Percentiles rank a stretch among this genome's conserved stretches.
These are phyloP conservation scores for Parastagonospora nodorum DNA, from an alignment of 2,329 filamentous ascomycete genomes.

Conservation along the genomic window DNA sequence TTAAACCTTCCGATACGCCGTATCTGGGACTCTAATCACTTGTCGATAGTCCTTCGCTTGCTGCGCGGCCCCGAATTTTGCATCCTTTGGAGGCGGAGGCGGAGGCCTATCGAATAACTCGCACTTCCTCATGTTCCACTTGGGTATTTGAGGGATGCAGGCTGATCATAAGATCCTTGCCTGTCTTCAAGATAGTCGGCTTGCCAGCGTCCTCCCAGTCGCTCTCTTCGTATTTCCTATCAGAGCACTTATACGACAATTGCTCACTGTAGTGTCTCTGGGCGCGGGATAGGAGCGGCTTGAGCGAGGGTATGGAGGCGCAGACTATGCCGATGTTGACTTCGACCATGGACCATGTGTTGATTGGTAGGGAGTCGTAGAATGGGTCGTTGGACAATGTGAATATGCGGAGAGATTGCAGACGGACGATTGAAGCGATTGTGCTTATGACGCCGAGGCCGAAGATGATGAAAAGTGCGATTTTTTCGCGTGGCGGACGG, in stretches of 20 bases:
- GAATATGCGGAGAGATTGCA: conserved; percentile 44
- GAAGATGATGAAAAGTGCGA: conserved; percentile 82
- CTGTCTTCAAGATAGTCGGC: conserved; percentile 10
- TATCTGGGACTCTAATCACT: conserved; percentile 8
- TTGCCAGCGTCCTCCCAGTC: conserved; percentile 5
- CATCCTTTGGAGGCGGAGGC: conserved; percentile 25
- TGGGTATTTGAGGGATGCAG: conserved; percentile 9
- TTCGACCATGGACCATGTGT: conserved; percentile 91
- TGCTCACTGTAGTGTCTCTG: conserved; percentile 22
- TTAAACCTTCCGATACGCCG: conserved; percentile 5
- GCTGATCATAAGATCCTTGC: conserved; percentile 18
- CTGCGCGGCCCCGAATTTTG: conserved; percentile 1
- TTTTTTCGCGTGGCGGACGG: conserved; percentile 79
- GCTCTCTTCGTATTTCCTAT: conserved; percentile 1
- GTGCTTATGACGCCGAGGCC: conserved; percentile 83
- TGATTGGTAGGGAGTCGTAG: conserved; percentile 75
- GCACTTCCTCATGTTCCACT: conserved; percentile 9
- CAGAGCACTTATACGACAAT: conserved; percentile 8
- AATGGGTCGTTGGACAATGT: conserved; percentile 54
- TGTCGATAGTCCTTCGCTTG: background rate
- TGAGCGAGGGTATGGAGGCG: conserved; percentile 84
- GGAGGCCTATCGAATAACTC: conserved; percentile 17
- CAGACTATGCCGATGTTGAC: conserved; percentile 90
- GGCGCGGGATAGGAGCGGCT: conserved; percentile 63
- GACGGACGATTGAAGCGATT: conserved; percentile 75